A percentile compares a stretch with the other conserved stretches of the same genome.
Evolutionary conservation across 371 early-diverging fungal species (phyloP).

Genomic region (Mortierella sp.): DNA sequence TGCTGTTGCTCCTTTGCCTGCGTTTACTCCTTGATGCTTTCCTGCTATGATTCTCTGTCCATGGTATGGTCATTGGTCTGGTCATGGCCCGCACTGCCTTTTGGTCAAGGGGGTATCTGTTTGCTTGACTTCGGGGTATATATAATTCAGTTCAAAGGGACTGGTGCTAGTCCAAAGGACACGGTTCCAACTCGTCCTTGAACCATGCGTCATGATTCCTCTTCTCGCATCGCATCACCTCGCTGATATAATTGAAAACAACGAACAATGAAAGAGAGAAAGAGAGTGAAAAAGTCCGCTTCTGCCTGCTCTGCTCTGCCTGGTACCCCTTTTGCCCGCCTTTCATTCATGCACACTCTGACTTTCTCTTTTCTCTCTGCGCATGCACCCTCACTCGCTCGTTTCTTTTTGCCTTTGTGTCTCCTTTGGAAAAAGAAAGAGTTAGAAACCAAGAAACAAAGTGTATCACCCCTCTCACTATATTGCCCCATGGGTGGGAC

Average conservation of each 20-base stretch:
- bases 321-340: not conserved
- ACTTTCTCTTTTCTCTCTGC: not conserved
- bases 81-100: not conserved
- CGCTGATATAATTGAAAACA: not conserved
- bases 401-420: not conserved
- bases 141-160: no score
- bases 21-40: not conserved
- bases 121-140: constrained; percentile 6
- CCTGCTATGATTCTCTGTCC: not conserved
- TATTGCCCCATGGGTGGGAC: not conserved
- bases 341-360: not conserved
- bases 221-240: not conserved
- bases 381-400: not conserved
- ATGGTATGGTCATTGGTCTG: not conserved
- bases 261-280: not conserved
- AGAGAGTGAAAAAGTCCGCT: constrained; percentile 8
- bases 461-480: constrained; percentile 5
- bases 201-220: constrained; percentile 3
- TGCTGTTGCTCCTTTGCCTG: not conserved
- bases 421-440: not conserved
- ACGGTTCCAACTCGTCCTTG: not conserved
- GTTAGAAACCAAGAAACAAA: not conserved
- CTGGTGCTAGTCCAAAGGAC: not conserved
- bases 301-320: not conserved
- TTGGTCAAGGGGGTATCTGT: not conserved